Conservation (phyloP, 164 flowering plant species). For the Paratinospora sagittata region DNA sequence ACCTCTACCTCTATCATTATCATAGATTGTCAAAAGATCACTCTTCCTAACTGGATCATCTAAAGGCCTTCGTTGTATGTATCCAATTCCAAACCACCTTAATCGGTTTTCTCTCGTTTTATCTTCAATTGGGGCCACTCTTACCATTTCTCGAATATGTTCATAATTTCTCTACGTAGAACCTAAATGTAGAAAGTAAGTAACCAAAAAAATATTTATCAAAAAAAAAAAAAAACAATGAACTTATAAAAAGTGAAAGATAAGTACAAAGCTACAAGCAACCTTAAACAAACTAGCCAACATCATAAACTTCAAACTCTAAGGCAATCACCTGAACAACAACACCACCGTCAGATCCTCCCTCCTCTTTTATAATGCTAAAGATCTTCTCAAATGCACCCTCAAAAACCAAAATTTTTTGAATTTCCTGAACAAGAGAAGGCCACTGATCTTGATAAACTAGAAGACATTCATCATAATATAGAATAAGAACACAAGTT, state of each 20-base stretch:
- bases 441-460: conserved; percentile 1
- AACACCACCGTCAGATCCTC: conserved; percentile 98
- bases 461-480: not conserved
- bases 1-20: no score
- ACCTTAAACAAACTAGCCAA: conserved; percentile 1
- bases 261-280: not conserved
- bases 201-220: no score
- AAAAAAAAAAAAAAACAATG: not conserved
- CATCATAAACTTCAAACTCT: conserved; percentile 3
- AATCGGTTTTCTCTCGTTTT: no score
- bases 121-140: no score
- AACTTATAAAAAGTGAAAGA: not conserved
- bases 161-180: not conserved
- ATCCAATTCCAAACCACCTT: no score
- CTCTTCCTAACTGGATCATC: no score
- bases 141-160: no score
- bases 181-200: not conserved
- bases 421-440: conserved; percentile 65
- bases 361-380: conserved; percentile 93
- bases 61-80: no score
- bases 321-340: conserved; percentile 80
- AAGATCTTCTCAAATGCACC: conserved; percentile 97
- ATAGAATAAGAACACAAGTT: not conserved
- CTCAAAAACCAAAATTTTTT: conserved; percentile 96
- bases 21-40: no score